A percentile compares a stretch with the other conserved stretches of the same genome.
Conservation (phyloP, 2,329 filamentous ascomycete genomes). For the Elsinoe ampelina region DNA sequence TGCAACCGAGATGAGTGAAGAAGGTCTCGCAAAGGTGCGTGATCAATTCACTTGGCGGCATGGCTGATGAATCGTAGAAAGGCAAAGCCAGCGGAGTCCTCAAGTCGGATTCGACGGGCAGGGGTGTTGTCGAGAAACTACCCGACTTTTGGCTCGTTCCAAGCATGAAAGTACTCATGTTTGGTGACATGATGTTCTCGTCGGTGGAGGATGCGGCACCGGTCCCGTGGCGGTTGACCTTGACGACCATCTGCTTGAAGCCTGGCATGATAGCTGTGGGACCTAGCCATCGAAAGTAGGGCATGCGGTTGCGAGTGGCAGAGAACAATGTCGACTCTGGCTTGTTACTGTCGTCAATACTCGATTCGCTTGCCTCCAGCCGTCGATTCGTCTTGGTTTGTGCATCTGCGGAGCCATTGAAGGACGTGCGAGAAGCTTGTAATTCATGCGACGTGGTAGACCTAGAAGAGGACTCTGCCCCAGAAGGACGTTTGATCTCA, state of each 20-base stretch:
- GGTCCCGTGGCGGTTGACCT: conserved; percentile 56
- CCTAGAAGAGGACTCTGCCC: background rate
- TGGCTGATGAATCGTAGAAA: conserved; percentile 65
- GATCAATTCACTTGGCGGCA: conserved; percentile 65
- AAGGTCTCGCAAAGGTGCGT: conserved; percentile 70
- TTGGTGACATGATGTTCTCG: conserved; percentile 26
- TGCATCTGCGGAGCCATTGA: background rate
- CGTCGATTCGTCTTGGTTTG: background rate
- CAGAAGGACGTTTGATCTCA: background rate
- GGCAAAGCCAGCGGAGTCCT: conserved; percentile 43
- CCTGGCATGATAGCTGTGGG: conserved; percentile 85
- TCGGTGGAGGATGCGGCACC: conserved; percentile 50
- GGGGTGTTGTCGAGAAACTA: conserved; percentile 21
- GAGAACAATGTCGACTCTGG: conserved; percentile 22
- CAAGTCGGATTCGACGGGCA: conserved; percentile 30
- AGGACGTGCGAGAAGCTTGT: background rate
- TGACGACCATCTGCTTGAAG: conserved; percentile 86
- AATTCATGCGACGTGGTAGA: background rate
- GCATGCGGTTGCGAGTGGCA: conserved; percentile 53
- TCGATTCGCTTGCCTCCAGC: background rate
- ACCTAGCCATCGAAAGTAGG: conserved; percentile 85
- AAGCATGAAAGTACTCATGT: conserved; percentile 14
- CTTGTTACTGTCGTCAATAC: background rate
- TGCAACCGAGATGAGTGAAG: conserved; percentile 73
- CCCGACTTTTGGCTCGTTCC: conserved; percentile 13